Evolutionary conservation across 2,329 filamentous ascomycete genomes (phyloP).

Genomic region (Chaetomium sp.): DNA sequence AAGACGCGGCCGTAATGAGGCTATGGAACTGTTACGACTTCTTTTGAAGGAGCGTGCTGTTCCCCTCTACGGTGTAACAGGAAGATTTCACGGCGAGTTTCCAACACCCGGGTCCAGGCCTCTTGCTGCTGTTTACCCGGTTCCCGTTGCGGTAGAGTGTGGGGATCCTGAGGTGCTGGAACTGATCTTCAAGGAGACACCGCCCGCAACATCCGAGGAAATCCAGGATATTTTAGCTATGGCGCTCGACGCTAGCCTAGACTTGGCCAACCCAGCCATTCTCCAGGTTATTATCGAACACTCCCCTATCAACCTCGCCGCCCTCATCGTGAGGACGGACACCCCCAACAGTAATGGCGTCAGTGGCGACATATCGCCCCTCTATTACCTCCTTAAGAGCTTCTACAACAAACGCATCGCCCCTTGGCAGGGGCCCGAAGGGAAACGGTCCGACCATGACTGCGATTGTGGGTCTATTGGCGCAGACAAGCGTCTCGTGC

Average conservation of each 20-base stretch:
- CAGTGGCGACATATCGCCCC: not conserved
- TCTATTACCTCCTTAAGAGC: slow-evolving; percentile 6
- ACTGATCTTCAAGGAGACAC: not conserved
- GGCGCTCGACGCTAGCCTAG: not conserved
- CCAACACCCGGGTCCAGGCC: not conserved
- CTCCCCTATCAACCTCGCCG: not conserved
- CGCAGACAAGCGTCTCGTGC: not conserved
- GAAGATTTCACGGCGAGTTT: not conserved
- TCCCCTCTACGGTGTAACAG: not conserved
- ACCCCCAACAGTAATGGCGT: not conserved
- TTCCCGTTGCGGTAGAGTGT: not conserved
- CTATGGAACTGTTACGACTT: not conserved
- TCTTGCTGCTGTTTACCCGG: not conserved
- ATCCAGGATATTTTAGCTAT: not conserved
- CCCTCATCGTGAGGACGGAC: not conserved
- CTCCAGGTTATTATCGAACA: not conserved
- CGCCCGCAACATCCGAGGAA: not conserved
- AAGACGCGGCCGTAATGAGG: too few species aligned
- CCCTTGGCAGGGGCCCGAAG: not conserved
- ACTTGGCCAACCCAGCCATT: not conserved
- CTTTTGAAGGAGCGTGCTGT: not conserved
- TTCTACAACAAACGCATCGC: not conserved
- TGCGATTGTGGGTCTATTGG: not conserved
- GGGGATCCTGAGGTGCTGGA: not conserved
- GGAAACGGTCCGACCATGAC: not conserved